Conservation (phyloP, 208 protist species). For the Acanthamoeba rhysodes region DNA sequence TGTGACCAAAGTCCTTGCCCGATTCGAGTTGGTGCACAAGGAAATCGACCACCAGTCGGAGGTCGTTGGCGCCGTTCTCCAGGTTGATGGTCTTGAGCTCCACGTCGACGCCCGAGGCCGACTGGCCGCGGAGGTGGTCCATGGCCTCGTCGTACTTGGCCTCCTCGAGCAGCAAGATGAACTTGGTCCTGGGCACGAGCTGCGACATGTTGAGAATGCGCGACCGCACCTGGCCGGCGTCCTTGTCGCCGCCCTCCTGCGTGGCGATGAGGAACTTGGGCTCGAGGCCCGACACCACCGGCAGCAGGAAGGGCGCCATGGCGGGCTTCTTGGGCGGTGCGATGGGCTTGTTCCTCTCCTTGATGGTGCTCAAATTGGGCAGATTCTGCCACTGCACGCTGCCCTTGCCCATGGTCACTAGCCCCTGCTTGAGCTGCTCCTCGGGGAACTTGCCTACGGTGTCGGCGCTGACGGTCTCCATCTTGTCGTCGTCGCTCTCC, state of each 20-base stretch:
- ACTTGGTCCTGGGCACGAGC: conserved; percentile 52
- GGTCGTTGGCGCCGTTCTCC: conserved; percentile 66
- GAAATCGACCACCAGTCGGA: conserved; percentile 82
- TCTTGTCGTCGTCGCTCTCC: conserved; percentile 30
- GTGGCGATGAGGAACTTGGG: conserved; percentile 74
- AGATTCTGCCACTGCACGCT: conserved; percentile 66
- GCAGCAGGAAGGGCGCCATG: conserved; percentile 85
- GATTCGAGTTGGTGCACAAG: conserved; percentile 68
- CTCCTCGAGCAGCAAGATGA: conserved; percentile 57
- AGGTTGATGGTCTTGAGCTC: conserved; percentile 79
- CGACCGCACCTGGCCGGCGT: background rate
- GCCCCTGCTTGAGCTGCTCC: conserved; percentile 10
- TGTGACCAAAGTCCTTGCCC: conserved; percentile 82
- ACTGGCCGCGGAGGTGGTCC: conserved; percentile 64
- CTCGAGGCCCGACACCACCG: conserved; percentile 79
- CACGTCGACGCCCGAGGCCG: conserved; percentile 85
- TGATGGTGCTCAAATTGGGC: conserved; percentile 79
- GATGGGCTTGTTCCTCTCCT: conserved; percentile 86
- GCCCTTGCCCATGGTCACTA: conserved; percentile 43
- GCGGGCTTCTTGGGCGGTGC: conserved; percentile 76
- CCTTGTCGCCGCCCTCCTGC: background rate
- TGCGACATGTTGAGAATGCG: conserved; percentile 3
- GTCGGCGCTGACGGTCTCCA: background rate
- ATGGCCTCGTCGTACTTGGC: conserved; percentile 55
- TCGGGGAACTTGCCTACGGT: background rate